Evolutionary conservation across 2,329 filamentous ascomycete species (phyloP).

Genomic region (Stemphylium beticola): DNA sequence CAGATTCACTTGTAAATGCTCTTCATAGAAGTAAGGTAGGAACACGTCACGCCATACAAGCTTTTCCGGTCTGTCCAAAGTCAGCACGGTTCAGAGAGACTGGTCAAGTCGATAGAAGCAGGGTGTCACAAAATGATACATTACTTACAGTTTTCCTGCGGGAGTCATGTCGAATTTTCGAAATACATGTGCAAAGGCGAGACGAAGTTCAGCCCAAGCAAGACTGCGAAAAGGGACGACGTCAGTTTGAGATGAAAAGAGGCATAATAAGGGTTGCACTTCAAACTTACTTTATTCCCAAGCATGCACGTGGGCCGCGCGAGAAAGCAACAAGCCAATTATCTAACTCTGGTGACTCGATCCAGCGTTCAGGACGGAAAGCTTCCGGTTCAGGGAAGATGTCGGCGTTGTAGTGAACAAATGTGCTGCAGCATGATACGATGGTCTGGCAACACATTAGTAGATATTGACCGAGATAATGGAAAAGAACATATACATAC

Average conservation of each 20-base stretch:
- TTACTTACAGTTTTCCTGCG: constrained; percentile 25
- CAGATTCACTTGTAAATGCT: constrained; percentile 28
- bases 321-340: constrained; percentile 44
- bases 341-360: constrained; percentile 35
- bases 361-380: constrained; percentile 44
- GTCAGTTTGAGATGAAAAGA: neutral
- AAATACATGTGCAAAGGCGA: constrained; percentile 38
- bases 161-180: constrained; percentile 42
- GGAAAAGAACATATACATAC: constrained; percentile 17
- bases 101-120: neutral
- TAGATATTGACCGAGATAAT: neutral
- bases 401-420: constrained; percentile 41
- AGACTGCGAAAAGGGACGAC: constrained; percentile 23
- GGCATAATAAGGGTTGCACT: neutral
- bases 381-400: constrained; percentile 38
- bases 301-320: constrained; percentile 44
- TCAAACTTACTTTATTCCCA: constrained; percentile 35
- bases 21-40: constrained; percentile 27
- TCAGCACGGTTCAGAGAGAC: constrained; percentile 5
- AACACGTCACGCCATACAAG: constrained; percentile 32
- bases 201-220: constrained; percentile 44
- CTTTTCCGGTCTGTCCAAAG: constrained; percentile 18
- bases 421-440: constrained; percentile 40
- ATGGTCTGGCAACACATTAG: constrained; percentile 23
- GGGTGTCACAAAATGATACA: neutral